phyloP scores from a whole-genome alignment of 495 filamentous ascomycete genomes.

The Aspergillus carlsbadensis region DNA sequence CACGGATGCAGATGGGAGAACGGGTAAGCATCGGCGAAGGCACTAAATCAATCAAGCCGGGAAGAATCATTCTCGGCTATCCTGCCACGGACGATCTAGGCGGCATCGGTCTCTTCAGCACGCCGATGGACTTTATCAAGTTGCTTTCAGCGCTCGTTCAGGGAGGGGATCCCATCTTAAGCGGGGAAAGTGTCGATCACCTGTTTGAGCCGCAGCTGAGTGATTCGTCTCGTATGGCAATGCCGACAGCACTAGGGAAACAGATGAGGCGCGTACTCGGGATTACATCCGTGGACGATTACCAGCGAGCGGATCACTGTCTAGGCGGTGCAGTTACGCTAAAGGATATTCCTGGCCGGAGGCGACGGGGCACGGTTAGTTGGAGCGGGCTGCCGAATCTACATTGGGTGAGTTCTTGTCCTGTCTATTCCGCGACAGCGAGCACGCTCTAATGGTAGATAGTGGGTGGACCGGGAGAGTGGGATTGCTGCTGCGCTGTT shows the following conservation, averaged over 20 bases:
- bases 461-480: neutral
- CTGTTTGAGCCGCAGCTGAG: conserved; percentile 17
- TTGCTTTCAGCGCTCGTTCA: conserved; percentile 14
- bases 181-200: conserved; percentile 13
- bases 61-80: conserved; percentile 11
- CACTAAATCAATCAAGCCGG: neutral
- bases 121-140: conserved; percentile 15
- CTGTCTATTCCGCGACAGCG: neutral
- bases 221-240: conserved; percentile 16
- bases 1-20: neutral
- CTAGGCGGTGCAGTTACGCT: conserved; percentile 14
- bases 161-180: neutral
- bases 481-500: neutral
- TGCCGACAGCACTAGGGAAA: conserved; percentile 16
- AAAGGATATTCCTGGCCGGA: conserved; percentile 19
- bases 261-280: conserved; percentile 20
- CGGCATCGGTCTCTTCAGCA: conserved; percentile 49
- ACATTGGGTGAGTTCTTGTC: conserved; percentile 20
- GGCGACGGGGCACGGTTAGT: conserved; percentile 18
- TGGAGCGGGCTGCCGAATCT: conserved; percentile 30
- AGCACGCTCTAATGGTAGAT: neutral
- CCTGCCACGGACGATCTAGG: conserved; percentile 39
- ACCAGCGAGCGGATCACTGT: conserved; percentile 14
- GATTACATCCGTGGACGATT: conserved; percentile 4
- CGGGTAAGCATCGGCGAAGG: neutral